Evolutionary conservation across 768 basidiomycete species (phyloP).

Genomic region (Auricularia cornea): DNA sequence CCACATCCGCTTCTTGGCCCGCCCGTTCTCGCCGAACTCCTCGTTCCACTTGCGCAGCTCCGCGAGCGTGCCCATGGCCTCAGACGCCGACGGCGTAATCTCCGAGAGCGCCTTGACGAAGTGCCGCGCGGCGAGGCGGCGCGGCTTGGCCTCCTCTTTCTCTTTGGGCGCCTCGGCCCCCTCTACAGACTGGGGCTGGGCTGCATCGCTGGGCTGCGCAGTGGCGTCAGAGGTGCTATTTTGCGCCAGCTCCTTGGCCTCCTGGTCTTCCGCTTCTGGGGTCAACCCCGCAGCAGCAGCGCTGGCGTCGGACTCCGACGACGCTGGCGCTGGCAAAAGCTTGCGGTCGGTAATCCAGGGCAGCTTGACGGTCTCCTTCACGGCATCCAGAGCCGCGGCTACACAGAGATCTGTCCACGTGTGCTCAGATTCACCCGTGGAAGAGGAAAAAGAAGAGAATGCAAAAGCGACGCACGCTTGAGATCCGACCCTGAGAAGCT

Average conservation of each 20-base stretch:
- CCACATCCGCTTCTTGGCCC: conserved; percentile 65
- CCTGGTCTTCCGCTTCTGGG: not conserved
- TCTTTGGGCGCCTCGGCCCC: not conserved
- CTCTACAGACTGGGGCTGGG: not conserved
- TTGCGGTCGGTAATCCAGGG: conserved; percentile 50
- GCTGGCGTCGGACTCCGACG: not conserved
- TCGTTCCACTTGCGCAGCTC: conserved; percentile 87
- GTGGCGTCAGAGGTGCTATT: not conserved
- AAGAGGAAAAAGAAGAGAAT: not conserved
- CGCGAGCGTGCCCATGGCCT: conserved; percentile 63
- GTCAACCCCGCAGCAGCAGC: not conserved
- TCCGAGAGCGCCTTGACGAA: conserved; percentile 82
- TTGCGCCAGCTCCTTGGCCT: too few relatives aligned
- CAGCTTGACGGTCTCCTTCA: conserved; percentile 74
- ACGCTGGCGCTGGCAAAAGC: not conserved
- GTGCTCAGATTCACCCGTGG: not conserved
- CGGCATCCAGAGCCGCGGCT: conserved; percentile 81
- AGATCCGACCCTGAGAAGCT: conserved; percentile 91
- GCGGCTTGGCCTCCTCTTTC: conserved; percentile 11
- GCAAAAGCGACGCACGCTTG: conserved; percentile 62
- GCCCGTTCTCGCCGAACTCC: conserved; percentile 79
- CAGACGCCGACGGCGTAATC: conserved; percentile 84
- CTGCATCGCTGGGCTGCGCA: not conserved
- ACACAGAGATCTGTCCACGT: conserved; percentile 74
- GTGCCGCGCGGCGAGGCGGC: conserved; percentile 49